Evolutionary conservation across 192 early-diverging fungal genomes (phyloP), one percentile per base, ranked within the genome.

Genomic region (Helicostylum pulchrum): DNA sequence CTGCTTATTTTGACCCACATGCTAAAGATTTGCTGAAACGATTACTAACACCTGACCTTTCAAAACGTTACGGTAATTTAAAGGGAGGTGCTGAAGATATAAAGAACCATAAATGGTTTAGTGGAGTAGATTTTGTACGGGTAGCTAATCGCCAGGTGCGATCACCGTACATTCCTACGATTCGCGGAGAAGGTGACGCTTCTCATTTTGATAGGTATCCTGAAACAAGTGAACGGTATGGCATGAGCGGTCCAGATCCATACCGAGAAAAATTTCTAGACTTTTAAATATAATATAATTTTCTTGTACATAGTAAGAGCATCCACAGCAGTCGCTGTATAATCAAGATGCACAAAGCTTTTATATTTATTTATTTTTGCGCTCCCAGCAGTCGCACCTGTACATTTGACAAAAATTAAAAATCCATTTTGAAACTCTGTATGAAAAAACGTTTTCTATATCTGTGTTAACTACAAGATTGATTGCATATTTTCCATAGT

Each of bases 191-290:
- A 4, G 94, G 94, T 21, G 96, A 98, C 64, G 86, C 94, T 2
- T 90, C 88, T 71, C 90, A 98, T 77, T 98, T 98, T 88, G 95
- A 98, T 73, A 79, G 82, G 66, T 98, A 98, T 67, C 91, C 93
- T 5, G 96, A 98, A 72, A 92, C 96, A 63, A 77, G 85, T 34
- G 94, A 94, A 68, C 87, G 85, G 7, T 98, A 98, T 76, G 96
- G 94, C 7, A 23, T 55, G 12, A 19, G 47, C 11, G 48, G 52
- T 19, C 43, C 67, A 17, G 67, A 69, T 49, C 51, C 45, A 23
- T 63, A 63, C 39, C 32, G 67, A 53, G 51, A 54, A 12, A 64
- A 43, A 42, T 64, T 64, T 30, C 19, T 50, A 11, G 62, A 30
- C 20, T 64, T 64, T 53, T 53, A 53, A 26, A 21, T 21, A 12